These are phyloP conservation scores for Pythium dissimile DNA, from an alignment of 352 stramenopile genomes.

Conservation along the genomic window DNA sequence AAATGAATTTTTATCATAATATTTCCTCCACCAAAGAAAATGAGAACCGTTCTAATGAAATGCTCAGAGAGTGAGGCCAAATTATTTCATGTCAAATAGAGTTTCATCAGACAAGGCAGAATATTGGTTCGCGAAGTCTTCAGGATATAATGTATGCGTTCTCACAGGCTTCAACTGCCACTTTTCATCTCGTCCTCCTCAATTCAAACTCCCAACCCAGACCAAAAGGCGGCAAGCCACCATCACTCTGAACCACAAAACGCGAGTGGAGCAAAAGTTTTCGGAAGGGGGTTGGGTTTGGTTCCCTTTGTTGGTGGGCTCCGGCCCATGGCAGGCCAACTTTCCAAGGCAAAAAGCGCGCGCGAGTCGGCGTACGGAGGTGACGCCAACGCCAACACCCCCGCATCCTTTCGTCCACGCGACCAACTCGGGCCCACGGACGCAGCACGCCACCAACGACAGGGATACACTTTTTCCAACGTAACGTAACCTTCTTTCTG, in stretches of 20 bases:
- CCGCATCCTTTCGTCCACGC: too few species aligned
- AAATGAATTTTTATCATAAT: background rate
- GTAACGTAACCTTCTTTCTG: constrained; percentile 7
- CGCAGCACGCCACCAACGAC: background rate
- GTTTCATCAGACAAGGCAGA: too few species aligned
- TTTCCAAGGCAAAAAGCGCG: constrained; percentile 6
- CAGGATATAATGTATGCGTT: background rate
- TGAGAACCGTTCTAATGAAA: too few species aligned
- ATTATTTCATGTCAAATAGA: too few species aligned
- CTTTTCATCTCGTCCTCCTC: background rate
- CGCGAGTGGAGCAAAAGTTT: constrained; percentile 9
- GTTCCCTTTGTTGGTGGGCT: constrained; percentile 2
- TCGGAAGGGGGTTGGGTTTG: constrained; percentile 2
- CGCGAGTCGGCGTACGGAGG: background rate
- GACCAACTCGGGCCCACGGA: background rate
- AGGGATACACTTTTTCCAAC: background rate
- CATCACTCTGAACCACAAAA: background rate
- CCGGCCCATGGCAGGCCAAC: background rate
- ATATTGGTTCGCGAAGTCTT: too few species aligned
- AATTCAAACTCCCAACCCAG: constrained; percentile 1
- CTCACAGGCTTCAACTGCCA: constrained; percentile 8
- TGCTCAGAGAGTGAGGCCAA: too few species aligned
- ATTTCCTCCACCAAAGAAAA: too few species aligned
- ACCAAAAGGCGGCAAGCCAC: background rate
- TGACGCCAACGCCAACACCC: background rate